Base-by-base conservation (phyloP, 495 filamentous ascomycete genomes). In the Neurospora discreta region DNA sequence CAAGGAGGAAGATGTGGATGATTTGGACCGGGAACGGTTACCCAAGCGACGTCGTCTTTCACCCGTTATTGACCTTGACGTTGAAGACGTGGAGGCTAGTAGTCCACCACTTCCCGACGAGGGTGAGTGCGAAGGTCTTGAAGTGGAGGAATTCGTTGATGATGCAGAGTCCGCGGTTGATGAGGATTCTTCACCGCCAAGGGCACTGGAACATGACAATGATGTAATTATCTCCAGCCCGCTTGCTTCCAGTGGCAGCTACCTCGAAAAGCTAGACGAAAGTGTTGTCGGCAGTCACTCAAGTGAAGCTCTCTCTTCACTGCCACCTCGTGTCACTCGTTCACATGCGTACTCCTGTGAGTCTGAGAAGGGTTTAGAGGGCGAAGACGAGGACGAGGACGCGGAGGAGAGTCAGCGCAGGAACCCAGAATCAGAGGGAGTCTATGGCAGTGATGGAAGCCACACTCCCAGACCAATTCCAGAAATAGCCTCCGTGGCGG, bases 21-120 rank as follows among this genome's bases (percentile, higher is more conserved):
- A 68, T 1, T 26, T 69, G 15, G 65, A 72, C 6, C 33, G 46
- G 10, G 72, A 71, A 1, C 74, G 75, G n/a, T 74, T 73, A 5
- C 73, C 77, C 15, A 81, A 80, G 69, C 71, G 79, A 5, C 73
- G 78, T 10, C 74, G 78, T 16, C 75, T 79, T 23, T 73, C 74
- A 9, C 60, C 68, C 11, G 75, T 68, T 5, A 36, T 46, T 15
- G 70, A 73, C 36, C 38, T 42, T 6, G 72, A 73, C 39, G 46
- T 33, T 20, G 77, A 79, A 10, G 46, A 72, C 26, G 74, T 75
- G 46, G 68, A 74, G 1, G 76, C 44, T 71, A 23, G 30, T 74
- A 36, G 38, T 33, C 23, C 26, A 33, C 52, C 52, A 36, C 23
- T 33, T 65, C 52, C 52, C 3, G 15, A 33, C 26, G 52, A 16